A percentile compares a stretch with the other conserved stretches of the same genome.
phyloP scores from a whole-genome alignment of 345 rosid genomes.

The Populus tremula region DNA sequence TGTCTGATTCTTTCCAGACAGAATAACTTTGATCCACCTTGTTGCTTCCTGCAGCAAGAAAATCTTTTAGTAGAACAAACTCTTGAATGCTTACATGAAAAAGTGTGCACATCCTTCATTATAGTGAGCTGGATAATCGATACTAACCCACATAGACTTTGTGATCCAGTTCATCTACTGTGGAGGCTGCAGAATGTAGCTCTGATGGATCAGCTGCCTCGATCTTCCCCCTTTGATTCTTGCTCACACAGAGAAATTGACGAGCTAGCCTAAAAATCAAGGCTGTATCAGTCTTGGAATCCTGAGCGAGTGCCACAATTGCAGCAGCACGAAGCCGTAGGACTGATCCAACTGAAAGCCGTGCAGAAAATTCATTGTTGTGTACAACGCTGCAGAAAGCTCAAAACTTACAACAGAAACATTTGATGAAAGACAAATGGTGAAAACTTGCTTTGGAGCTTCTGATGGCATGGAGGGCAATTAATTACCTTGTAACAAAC shows the following conservation, averaged over 20 bases:
- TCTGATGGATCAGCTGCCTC: conserved; percentile 17
- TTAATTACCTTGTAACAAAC: conserved; percentile 75
- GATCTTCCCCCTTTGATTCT: conserved; percentile 24
- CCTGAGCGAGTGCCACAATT: conserved; percentile 66
- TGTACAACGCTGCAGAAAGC: conserved; percentile 70
- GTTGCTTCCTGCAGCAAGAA: conserved; percentile 24
- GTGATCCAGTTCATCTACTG: conserved; percentile 22
- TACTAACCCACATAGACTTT: conserved; percentile 19
- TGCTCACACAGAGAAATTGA: conserved; percentile 51
- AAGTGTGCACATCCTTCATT: background rate
- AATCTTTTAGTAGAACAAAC: background rate
- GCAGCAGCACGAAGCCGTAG: conserved; percentile 82
- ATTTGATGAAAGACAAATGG: background rate
- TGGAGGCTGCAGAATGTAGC: conserved; percentile 11
- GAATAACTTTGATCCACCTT: conserved; percentile 19
- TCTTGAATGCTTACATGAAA: background rate
- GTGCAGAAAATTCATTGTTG: conserved; percentile 81
- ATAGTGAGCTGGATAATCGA: background rate
- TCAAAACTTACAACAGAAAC: conserved; percentile 23
- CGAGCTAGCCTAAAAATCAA: conserved; percentile 65
- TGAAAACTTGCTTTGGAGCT: conserved; percentile 10
- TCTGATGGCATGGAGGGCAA: conserved; percentile 9
- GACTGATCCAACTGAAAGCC: conserved; percentile 87
- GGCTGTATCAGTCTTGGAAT: conserved; percentile 58
- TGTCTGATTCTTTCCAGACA: conserved; percentile 25